phyloP scores from a whole-genome alignment of 371 early-diverging fungal genomes.

The Apophysomyces trapeziformis region DNA sequence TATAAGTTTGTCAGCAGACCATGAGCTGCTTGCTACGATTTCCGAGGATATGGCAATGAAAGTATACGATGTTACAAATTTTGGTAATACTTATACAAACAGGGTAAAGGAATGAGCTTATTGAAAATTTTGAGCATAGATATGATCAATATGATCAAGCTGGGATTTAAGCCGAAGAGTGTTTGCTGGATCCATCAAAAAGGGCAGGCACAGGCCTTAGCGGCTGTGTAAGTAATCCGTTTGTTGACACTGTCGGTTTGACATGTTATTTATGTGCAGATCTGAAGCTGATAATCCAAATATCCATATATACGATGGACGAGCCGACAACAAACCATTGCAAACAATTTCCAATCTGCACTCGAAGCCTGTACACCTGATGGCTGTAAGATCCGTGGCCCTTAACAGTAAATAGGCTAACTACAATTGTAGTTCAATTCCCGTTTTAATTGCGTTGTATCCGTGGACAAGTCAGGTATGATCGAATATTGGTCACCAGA shows the following conservation, averaged over 20 bases:
- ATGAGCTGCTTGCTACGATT: slow-evolving; percentile 81
- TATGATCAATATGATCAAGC: slow-evolving; percentile 94
- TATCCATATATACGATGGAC: slow-evolving; percentile 86
- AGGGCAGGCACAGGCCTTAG: slow-evolving; percentile 80
- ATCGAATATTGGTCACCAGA: slow-evolving; percentile 92
- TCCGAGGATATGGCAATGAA: slow-evolving; percentile 86
- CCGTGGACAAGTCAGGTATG: slow-evolving; percentile 86
- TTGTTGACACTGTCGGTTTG: background rate
- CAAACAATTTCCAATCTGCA: slow-evolving; percentile 73
- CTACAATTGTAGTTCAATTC: slow-evolving; percentile 64
- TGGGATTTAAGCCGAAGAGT: slow-evolving; percentile 75
- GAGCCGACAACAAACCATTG: slow-evolving; percentile 67
- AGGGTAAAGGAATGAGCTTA: background rate
- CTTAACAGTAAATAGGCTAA: background rate
- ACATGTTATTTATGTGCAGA: slow-evolving; percentile 34
- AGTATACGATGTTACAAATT: slow-evolving; percentile 94
- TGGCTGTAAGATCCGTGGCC: slow-evolving; percentile 52
- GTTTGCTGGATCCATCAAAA: slow-evolving; percentile 88
- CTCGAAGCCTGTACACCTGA: slow-evolving; percentile 74
- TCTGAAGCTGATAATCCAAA: slow-evolving; percentile 73
- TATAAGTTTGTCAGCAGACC: slow-evolving; percentile 75
- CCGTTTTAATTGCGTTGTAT: slow-evolving; percentile 76
- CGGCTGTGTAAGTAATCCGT: slow-evolving; percentile 68
- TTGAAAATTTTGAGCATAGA: slow-evolving; percentile 52
- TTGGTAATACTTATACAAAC: slow-evolving; percentile 60